phyloP scores from a whole-genome alignment of 305 asterid species.

The Nicotiana rustica region DNA sequence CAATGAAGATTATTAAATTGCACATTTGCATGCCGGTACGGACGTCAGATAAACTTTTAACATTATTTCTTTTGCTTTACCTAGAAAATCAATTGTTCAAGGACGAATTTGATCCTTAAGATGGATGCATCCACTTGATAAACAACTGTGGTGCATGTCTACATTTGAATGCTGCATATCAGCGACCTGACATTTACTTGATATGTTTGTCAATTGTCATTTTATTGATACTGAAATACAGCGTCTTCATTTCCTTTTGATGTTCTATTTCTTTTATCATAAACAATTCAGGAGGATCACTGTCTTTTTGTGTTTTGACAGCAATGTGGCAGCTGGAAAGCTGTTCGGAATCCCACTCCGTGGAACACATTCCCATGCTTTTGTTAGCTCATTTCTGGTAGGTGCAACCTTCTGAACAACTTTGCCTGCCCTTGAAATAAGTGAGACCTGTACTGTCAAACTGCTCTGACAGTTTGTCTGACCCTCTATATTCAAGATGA shows the following conservation, averaged over 20 bases:
- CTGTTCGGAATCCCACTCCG: slow-evolving; percentile 99
- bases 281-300: neutral
- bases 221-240: neutral
- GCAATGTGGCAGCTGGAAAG: slow-evolving; percentile 98
- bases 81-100: slow-evolving; percentile 3
- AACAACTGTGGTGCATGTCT: slow-evolving; percentile 3
- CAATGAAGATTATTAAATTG: neutral
- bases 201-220: neutral
- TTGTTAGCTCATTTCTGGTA: slow-evolving; percentile 98
- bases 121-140: neutral
- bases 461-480: slow-evolving; percentile 18
- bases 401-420: slow-evolving; percentile 36
- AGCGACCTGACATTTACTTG: neutral
- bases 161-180: neutral
- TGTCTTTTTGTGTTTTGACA: slow-evolving; percentile 45
- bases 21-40: neutral
- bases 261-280: slow-evolving; percentile 27
- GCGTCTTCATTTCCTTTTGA: neutral
- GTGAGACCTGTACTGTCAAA: neutral
- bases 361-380: slow-evolving; percentile 99
- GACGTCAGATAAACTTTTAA: neutral
- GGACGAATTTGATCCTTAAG: neutral
- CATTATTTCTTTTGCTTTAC: neutral
- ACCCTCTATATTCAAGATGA: neutral
- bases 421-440: slow-evolving; percentile 6